phyloP scores from a whole-genome alignment of 1,284 basidiomycete species.

The Malassezia nana region DNA sequence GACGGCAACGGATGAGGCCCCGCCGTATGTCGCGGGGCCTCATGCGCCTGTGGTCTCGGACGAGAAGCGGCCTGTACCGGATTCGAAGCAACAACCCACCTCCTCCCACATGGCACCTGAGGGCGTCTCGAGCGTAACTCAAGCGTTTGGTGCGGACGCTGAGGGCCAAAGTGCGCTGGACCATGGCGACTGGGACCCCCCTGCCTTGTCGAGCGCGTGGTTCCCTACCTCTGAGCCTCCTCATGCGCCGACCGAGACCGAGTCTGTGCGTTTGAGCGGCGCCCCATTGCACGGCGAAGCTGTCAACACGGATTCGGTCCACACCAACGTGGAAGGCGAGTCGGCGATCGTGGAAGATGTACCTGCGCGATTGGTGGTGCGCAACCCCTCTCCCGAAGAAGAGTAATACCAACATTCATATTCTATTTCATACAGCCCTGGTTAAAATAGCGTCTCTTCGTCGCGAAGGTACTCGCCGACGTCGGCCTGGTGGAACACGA shows the following conservation, averaged over 20 bases:
- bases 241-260: background rate
- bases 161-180: constrained; percentile 7
- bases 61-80: background rate
- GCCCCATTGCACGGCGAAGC: background rate
- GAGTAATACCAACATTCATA: background rate
- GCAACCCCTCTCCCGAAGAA: constrained; percentile 16
- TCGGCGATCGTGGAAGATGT: constrained; percentile 4
- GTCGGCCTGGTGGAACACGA: constrained; percentile 91
- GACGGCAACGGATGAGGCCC: background rate
- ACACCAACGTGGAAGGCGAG: background rate
- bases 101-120: background rate
- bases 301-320: background rate
- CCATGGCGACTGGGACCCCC: constrained; percentile 18
- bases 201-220: constrained; percentile 16
- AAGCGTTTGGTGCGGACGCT: constrained; percentile 1
- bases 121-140: background rate
- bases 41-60: constrained; percentile 3
- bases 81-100: background rate
- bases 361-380: constrained; percentile 9
- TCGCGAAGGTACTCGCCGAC: constrained; percentile 46
- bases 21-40: constrained; percentile 5
- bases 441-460: constrained; percentile 39
- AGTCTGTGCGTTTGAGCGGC: background rate
- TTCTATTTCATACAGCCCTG: constrained; percentile 4
- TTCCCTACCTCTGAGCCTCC: constrained; percentile 6